A percentile compares a stretch with the other conserved stretches of the same genome.
Evolutionary conservation across 2,329 filamentous ascomycete genomes (phyloP).

Genomic region (Lecanosticta acicola): DNA sequence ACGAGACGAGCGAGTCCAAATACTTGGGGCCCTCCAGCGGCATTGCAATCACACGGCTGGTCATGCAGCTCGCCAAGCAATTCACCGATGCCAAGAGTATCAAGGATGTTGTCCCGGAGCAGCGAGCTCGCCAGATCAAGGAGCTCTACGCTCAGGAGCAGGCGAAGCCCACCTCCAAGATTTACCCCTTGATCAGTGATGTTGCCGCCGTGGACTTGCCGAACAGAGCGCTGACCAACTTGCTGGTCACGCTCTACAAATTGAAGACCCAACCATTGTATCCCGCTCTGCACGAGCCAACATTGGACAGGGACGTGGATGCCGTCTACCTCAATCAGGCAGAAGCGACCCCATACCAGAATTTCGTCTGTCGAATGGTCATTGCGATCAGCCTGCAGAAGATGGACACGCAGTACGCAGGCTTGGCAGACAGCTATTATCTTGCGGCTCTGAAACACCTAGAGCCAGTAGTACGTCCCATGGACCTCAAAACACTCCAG

Average conservation of each 20-base stretch:
- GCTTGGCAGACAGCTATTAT: slow-evolving; percentile 91
- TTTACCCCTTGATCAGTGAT: slow-evolving; percentile 85
- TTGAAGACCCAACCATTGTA: slow-evolving; percentile 86
- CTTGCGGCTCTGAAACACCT: slow-evolving; percentile 80
- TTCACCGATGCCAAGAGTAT: slow-evolving; percentile 88
- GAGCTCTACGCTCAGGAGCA: slow-evolving; percentile 63
- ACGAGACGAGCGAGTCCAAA: slow-evolving; percentile 79
- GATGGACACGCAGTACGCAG: slow-evolving; percentile 81
- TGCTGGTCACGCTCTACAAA: slow-evolving; percentile 77
- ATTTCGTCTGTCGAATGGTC: slow-evolving; percentile 85
- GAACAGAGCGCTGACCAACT: slow-evolving; percentile 65
- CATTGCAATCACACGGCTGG: slow-evolving; percentile 86
- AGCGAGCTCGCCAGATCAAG: slow-evolving; percentile 60
- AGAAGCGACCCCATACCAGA: slow-evolving; percentile 60
- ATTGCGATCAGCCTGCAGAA: slow-evolving; percentile 94
- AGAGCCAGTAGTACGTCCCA: slow-evolving; percentile 76
- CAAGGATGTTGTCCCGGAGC: slow-evolving; percentile 81
- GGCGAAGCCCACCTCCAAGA: slow-evolving; percentile 64
- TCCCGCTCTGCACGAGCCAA: slow-evolving; percentile 78
- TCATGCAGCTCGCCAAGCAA: slow-evolving; percentile 94
- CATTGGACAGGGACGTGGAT: slow-evolving; percentile 69
- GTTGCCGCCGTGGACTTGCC: slow-evolving; percentile 73
- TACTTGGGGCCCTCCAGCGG: slow-evolving; percentile 92
- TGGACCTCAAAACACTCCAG: slow-evolving; percentile 84
- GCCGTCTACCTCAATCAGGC: slow-evolving; percentile 66